Percentiles rank a stretch among this genome's conserved stretches.
phyloP scores from a whole-genome alignment of 306 rosid genomes.

The Hippophae tibetana region DNA sequence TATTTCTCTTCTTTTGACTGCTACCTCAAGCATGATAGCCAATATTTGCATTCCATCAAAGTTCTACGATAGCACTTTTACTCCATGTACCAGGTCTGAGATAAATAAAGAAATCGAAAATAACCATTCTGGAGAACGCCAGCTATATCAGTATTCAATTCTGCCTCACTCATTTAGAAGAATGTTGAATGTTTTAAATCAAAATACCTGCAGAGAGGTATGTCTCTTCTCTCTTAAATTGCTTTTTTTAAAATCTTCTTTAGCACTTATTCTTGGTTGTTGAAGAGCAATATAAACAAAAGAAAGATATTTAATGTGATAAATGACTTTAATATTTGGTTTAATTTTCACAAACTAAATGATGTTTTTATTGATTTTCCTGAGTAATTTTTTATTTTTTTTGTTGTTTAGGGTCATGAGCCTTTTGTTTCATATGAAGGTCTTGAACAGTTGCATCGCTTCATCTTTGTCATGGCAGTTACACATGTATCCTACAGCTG shows the following conservation, averaged over 20 bases:
- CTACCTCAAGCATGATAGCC: conserved; percentile 82
- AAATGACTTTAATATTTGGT: too few species aligned
- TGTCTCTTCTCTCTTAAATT: conserved; percentile 6
- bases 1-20: conserved; percentile 90
- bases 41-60: conserved; percentile 82
- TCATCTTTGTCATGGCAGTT: conserved; percentile 94
- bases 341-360: not conserved
- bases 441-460: conserved; percentile 96
- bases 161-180: conserved; percentile 44
- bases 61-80: conserved; percentile 63
- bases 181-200: conserved; percentile 40
- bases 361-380: conserved; percentile 7
- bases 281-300: too few species aligned
- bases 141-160: conserved; percentile 41
- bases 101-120: conserved; percentile 51
- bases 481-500: conserved; percentile 95
- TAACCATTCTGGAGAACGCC: conserved; percentile 41
- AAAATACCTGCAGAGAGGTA: conserved; percentile 68
- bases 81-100: conserved; percentile 73
- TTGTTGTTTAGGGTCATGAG: conserved; percentile 63
- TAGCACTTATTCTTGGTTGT: too few species aligned
- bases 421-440: conserved; percentile 93
- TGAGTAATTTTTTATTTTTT: conserved; percentile 18
- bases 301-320: too few species aligned
- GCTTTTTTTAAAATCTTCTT: too few species aligned